Percentiles rank a stretch among this genome's conserved stretches.
phyloP scores from a whole-genome alignment of 1,284 basidiomycete species.

The Taiwanofungus camphoratus region DNA sequence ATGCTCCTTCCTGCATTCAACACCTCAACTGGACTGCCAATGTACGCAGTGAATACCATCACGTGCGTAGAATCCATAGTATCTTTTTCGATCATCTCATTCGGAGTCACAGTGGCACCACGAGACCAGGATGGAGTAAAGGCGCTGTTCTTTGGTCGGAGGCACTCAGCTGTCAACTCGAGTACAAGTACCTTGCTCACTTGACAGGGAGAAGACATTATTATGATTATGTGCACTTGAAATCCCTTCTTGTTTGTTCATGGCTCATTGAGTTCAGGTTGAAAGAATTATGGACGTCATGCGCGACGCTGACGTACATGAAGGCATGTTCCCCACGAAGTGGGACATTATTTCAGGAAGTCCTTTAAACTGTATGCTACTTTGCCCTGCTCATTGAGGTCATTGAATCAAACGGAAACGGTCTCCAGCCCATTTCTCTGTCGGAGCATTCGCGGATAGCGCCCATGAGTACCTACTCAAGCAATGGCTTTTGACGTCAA shows the following conservation, averaged over 20 bases:
- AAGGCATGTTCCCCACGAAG: constrained; percentile 50
- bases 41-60: constrained; percentile 37
- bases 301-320: constrained; percentile 37
- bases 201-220: constrained; percentile 49
- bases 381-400: background rate
- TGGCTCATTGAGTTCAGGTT: constrained; percentile 30
- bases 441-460: constrained; percentile 64
- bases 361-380: constrained; percentile 34
- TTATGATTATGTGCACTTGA: constrained; percentile 36
- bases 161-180: constrained; percentile 50
- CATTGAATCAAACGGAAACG: background rate
- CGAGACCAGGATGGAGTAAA: constrained; percentile 17
- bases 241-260: background rate
- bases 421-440: constrained; percentile 34
- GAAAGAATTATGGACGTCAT: constrained; percentile 47
- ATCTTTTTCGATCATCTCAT: background rate
- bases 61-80: constrained; percentile 27
- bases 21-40: constrained; percentile 41
- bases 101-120: constrained; percentile 11
- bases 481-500: constrained; percentile 58
- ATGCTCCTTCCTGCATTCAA: constrained; percentile 46
- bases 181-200: constrained; percentile 62
- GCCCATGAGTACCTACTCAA: constrained; percentile 77
- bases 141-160: constrained; percentile 34
- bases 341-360: constrained; percentile 43